phyloP scores from a whole-genome alignment of 2,329 filamentous ascomycete genomes.

The Dactylellina drechsleri region DNA sequence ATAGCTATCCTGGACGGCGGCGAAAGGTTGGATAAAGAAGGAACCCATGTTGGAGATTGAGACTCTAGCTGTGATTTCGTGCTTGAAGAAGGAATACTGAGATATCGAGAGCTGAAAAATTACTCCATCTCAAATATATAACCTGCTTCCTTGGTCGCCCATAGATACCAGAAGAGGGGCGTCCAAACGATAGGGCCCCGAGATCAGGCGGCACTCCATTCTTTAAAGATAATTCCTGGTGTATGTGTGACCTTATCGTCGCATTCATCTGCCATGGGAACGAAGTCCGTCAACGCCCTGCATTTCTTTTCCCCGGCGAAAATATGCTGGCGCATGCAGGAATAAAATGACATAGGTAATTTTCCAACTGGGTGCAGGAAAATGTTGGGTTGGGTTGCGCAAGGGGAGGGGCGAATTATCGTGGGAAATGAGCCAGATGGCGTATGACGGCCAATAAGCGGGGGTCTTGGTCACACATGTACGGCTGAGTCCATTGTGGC shows the following conservation, averaged over 20 bases:
- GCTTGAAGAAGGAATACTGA: neutral
- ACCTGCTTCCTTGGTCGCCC: neutral
- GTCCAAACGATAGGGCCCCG: constrained; percentile 4
- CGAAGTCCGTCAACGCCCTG: neutral
- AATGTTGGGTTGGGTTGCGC: constrained; percentile 15
- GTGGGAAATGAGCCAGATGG: constrained; percentile 23
- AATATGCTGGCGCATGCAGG: constrained; percentile 5
- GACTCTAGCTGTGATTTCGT: neutral
- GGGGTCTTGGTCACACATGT: constrained; percentile 42
- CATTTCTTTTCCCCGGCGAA: neutral
- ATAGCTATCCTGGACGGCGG: constrained; percentile 38
- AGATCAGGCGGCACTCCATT: constrained; percentile 14
- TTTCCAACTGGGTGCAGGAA: no score
- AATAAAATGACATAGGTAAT: neutral
- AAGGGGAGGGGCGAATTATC: constrained; percentile 7
- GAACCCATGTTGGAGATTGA: constrained; percentile 30
- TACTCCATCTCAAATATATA: constrained; percentile 2
- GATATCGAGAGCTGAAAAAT: neutral
- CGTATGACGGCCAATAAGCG: constrained; percentile 36
- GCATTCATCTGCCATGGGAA: neutral
- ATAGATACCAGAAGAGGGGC: neutral
- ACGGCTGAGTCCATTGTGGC: constrained; percentile 49
- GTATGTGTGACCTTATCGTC: constrained; percentile 11
- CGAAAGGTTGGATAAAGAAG: constrained; percentile 34
- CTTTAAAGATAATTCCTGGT: constrained; percentile 20